These are phyloP conservation scores for Kwoniella sp. DNA, from an alignment of 768 basidiomycete species.

Conservation along the genomic window DNA sequence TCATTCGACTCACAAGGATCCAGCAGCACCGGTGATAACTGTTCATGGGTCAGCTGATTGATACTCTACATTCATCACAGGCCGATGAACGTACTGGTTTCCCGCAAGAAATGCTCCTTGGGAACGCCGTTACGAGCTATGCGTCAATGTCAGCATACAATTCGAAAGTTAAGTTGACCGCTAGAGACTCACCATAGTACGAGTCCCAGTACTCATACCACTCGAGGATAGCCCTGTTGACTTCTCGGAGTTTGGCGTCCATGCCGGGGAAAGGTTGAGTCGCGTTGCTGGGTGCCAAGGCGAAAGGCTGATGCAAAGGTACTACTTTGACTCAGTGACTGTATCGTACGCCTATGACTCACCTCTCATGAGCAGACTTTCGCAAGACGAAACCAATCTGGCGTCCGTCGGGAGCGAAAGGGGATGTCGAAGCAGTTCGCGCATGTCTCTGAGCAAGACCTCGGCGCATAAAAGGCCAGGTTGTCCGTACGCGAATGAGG, in stretches of 20 bases:
- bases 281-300: conserved; percentile 26
- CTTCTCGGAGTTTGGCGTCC: conserved; percentile 33
- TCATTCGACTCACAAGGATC: conserved; percentile 20
- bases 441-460: conserved; percentile 18
- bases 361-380: conserved; percentile 28
- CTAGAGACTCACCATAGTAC: conserved; percentile 29
- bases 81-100: conserved; percentile 23
- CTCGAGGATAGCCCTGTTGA: conserved; percentile 22
- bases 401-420: conserved; percentile 32
- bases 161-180: not conserved
- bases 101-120: conserved; percentile 34
- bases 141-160: not conserved
- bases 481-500: conserved; percentile 37
- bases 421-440: conserved; percentile 32
- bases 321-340: conserved; percentile 13
- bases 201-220: conserved; percentile 47
- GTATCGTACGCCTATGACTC: not conserved
- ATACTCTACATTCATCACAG: not conserved
- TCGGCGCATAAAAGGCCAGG: conserved; percentile 28
- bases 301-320: conserved; percentile 39
- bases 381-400: conserved; percentile 39
- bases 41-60: conserved; percentile 12
- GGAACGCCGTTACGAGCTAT: conserved; percentile 21
- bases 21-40: conserved; percentile 39
- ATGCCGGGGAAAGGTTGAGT: conserved; percentile 32